Base-by-base conservation (phyloP, 768 basidiomycete genomes). In the Amanita phalloides region DNA sequence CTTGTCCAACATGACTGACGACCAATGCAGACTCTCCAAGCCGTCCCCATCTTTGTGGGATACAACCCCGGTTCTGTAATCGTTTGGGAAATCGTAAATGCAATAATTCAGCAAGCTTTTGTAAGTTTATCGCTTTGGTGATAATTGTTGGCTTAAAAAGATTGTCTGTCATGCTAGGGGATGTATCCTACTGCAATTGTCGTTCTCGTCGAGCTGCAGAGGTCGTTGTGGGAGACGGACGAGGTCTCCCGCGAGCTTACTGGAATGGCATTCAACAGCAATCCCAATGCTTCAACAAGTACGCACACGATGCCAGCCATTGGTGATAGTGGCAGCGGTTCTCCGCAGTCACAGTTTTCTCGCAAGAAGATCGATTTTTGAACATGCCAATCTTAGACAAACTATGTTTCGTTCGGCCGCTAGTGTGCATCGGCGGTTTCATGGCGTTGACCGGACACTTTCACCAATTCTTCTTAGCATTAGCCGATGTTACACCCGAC, bases 81-180 rank as follows among this genome's bases (percentile, higher is more conserved):
- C 7, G 62, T 59, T 2, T 60, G 64, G 39, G 59, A 66, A 30
- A 56, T 60, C 3, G 59, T 63, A 37, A 64, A 66, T 38, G 63
- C 64, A 1, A 54, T 66, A 41, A 61, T 64, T 45, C 64, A 66
- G 47, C 61, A 62, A 51, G 60, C 60, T 8, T 60, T 62, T 48
- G 61, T 62, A 49, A 32, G 58, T 57, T 33, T 13, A 33, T 10
- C n/a, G 25, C 48, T 2, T 14, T 11, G 4, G 23, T 49, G 20
- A 17, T n/a, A 6, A 39, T 32, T 28, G 8, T 39, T n/a, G 10
- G 7, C 26, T 6, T 17, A 5, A 6, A 35, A 39, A 5, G 25
- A 38, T 8, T 10, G 13, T 3, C 32, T 11, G 10, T 6, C 10
- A 10, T 26, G 1, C 0, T 41, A 49, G 48, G 48, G 48, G 17